phyloP scores from a whole-genome alignment of 2,329 filamentous ascomycete species.

The Neonectria faginata region DNA sequence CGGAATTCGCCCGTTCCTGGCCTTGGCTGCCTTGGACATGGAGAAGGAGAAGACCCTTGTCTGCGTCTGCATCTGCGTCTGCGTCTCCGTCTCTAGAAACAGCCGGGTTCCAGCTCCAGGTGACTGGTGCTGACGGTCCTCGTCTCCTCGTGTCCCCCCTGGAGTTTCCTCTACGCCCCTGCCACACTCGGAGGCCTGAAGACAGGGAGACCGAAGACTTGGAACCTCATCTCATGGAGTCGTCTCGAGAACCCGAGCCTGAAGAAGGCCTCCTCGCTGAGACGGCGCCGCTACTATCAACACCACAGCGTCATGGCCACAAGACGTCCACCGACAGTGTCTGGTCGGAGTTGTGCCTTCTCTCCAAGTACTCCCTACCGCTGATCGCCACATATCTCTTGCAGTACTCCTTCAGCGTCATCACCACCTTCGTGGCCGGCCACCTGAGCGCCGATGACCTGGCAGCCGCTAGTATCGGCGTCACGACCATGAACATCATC shows the following conservation, averaged over 20 bases:
- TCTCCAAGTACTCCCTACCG: conserved; percentile 53
- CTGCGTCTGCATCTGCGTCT: too few species aligned
- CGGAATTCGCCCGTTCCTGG: neutral
- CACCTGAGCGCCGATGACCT: conserved; percentile 64
- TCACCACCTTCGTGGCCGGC: conserved; percentile 64
- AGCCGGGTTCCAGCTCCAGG: neutral
- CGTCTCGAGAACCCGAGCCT: neutral
- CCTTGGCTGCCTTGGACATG: neutral
- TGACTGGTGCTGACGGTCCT: neutral
- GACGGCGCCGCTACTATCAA: conserved; percentile 31
- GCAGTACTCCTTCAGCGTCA: conserved; percentile 64
- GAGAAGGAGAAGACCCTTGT: neutral
- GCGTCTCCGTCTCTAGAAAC: neutral
- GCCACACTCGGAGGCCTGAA: neutral
- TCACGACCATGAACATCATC: conserved; percentile 66
- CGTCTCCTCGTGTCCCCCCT: neutral
- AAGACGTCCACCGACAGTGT: neutral
- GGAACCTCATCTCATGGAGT: conserved; percentile 12
- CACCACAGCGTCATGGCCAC: conserved; percentile 1
- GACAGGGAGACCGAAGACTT: conserved; percentile 25
- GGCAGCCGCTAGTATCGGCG: conserved; percentile 63
- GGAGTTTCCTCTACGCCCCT: neutral
- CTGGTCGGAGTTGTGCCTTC: conserved; percentile 34
- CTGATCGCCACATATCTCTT: conserved; percentile 65
- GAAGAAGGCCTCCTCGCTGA: conserved; percentile 17